Base-by-base conservation (phyloP, 228 moss, liverwort and hornwort species). In the Sphagnum fallax region DNA sequence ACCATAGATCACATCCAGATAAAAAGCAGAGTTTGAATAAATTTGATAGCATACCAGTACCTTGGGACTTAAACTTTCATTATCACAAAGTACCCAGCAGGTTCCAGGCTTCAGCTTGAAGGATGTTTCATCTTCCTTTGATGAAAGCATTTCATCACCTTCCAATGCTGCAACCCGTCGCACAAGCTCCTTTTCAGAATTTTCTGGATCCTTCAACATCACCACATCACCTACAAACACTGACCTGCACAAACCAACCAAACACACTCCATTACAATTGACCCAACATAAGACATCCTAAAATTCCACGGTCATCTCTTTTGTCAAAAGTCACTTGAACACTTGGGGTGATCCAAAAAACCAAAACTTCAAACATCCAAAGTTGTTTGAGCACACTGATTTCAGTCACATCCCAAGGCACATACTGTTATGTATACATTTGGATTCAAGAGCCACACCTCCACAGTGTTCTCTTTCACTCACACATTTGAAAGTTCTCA, bases 21-120 rank as follows among this genome's bases (percentile, higher is more conserved):
- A 32, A 32, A 32, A 32, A 2, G 32, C 32, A 32, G 32, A 32
- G 32, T 32, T 32, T 0, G 32, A 32, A 32, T 32, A 32, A 32
- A 32, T 32, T 32, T 32, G 2, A 32, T 32, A 32, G 32, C 80
- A 72, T 86, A 77, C 79, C 84, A 70, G 72, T 92, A 98, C 98
- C 98, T 94, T 92, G 63, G 80, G 75, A 67, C 81, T 76, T 15
- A 94, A 71, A 52, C 76, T 65, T 50, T 89, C 85, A 70, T 98
- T 92, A 77, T 98, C 98, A 70, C 93, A 98, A 77, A 98, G 92
- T 70, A 98, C 98, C 98, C 98, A 98, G 64, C 94, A 98, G 55
- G 87, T 85, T 63, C 94, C 98, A 69, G 71, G 78, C 60, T 79
- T 74, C 51, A 98, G 75, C 72, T 75, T 64, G 71, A 98, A 98